A percentile compares a stretch with the other conserved stretches of the same genome.
These are phyloP conservation scores for Zygoascus sp. DNA, from an alignment of 1,139 yeast genomes.

Conservation along the genomic window DNA sequence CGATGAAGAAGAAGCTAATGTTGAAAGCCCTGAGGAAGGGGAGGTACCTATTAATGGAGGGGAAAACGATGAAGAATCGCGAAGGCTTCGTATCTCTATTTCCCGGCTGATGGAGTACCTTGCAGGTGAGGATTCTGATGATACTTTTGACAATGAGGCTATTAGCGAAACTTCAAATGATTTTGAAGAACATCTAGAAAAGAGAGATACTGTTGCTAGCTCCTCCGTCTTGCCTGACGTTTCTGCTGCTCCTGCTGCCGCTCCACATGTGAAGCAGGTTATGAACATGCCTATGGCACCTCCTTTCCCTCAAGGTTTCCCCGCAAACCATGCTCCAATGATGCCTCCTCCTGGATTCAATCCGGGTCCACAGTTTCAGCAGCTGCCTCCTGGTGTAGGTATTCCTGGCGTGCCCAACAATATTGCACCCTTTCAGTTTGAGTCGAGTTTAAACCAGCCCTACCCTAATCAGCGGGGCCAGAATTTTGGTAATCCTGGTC, in stretches of 20 bases:
- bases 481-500: background rate
- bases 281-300: constrained; percentile 7
- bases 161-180: background rate
- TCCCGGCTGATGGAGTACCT: constrained; percentile 6
- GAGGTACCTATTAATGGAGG: background rate
- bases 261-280: constrained; percentile 4
- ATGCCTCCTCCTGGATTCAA: constrained; percentile 4
- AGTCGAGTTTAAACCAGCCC: background rate
- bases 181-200: background rate
- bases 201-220: constrained; percentile 7
- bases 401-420: background rate
- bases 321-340: background rate
- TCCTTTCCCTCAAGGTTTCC: constrained; percentile 6
- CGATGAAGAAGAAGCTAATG: background rate
- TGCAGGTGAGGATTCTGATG: background rate
- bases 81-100: background rate
- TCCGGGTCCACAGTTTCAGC: constrained; percentile 9
- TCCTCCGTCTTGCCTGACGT: constrained; percentile 1
- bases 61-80: constrained; percentile 4
- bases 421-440: background rate
- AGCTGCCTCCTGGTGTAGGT: background rate
- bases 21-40: background rate
- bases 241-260: background rate
- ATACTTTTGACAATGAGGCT: background rate
- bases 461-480: background rate